Evolutionary conservation across 345 rosid species (phyloP), one percentile per base, ranked within the genome.

Genomic region (Rhodamnia argentea): DNA sequence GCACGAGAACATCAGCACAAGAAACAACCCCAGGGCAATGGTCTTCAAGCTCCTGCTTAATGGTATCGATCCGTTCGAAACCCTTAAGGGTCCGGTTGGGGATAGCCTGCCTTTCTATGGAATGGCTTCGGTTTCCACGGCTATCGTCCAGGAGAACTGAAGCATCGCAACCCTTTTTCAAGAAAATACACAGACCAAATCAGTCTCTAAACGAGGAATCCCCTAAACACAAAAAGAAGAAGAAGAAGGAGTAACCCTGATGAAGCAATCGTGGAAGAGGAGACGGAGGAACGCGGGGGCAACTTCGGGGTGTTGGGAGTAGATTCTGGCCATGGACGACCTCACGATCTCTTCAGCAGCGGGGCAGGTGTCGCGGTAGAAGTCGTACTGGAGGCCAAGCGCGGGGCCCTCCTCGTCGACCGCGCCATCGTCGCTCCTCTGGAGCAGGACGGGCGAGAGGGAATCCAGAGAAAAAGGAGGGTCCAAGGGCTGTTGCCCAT

Each of bases 221-320:
- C 83, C 53, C 42, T 2, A 29, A 84, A 26, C 74, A 56, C 13
- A 44, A 23, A 53, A 58, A 27, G 76, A 3, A 81, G 54, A 32
- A 54, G 18, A 23, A 42, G 24, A 37, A 50, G 51, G 4, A 20
- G 59, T 44, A 75, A 92, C 90, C 91, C 74, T 74, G 56, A 89
- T 89, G 89, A 92, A 91, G 89, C 91, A 92, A 42, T 92, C 94
- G 55, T 89, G 92, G 91, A 92, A 92, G 47, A 89, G 40, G 64
- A 92, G 88, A 40, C 92, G 85, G 82, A 92, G 89, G 13, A 91
- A 84, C 85, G 57, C 88, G n/a, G 91, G 83, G 26, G 90, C 59
- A 55, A 89, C 88, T 11, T 82, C 87, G 6, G 83, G 83, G 40
- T 88, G 87, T 52, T 87, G 75, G 0, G 87, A 64, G 87, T 88